phyloP scores from a whole-genome alignment of 2,329 filamentous ascomycete species.

The Nothophaeocryptopus gaeumannii region DNA sequence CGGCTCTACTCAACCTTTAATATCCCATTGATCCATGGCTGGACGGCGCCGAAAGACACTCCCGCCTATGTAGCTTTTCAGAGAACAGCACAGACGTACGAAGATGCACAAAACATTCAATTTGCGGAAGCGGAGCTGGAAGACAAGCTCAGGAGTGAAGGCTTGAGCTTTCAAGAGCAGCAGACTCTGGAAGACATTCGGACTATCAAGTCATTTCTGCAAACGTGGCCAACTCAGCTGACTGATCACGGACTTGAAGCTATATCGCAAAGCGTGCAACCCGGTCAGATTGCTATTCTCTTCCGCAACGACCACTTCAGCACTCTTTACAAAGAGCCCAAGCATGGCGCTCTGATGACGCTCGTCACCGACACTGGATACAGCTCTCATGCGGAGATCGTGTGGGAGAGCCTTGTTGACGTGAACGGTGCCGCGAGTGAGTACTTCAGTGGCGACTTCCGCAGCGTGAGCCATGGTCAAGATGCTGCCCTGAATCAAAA shows the following conservation, averaged over 20 bases:
- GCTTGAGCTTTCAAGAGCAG: slow-evolving; percentile 71
- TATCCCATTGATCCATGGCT: slow-evolving; percentile 87
- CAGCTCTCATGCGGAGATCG: slow-evolving; percentile 79
- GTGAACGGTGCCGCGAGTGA: slow-evolving; percentile 79
- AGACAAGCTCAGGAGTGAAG: slow-evolving; percentile 64
- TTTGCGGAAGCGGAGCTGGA: slow-evolving; percentile 89
- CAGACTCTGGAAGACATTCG: slow-evolving; percentile 77
- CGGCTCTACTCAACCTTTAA: slow-evolving; percentile 85
- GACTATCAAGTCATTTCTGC: slow-evolving; percentile 79
- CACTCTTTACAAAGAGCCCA: slow-evolving; percentile 84
- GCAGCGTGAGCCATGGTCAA: slow-evolving; percentile 65
- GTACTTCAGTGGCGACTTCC: slow-evolving; percentile 88
- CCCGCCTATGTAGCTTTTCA: slow-evolving; percentile 67
- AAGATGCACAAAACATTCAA: slow-evolving; percentile 84
- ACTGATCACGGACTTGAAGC: slow-evolving; percentile 76
- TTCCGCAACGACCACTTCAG: slow-evolving; percentile 98
- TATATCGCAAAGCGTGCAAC: slow-evolving; percentile 66
- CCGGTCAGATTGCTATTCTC: slow-evolving; percentile 81
- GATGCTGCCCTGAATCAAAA: slow-evolving; percentile 28
- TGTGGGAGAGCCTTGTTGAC: slow-evolving; percentile 92
- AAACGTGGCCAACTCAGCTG: slow-evolving; percentile 77
- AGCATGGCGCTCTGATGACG: slow-evolving; percentile 70
- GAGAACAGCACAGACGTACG: slow-evolving; percentile 77
- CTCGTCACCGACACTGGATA: slow-evolving; percentile 94
- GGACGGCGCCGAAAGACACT: slow-evolving; percentile 71